These are phyloP conservation scores for Schizochytrium sp. DNA, from an alignment of 108 stramenopile species.

Conservation along the genomic window DNA sequence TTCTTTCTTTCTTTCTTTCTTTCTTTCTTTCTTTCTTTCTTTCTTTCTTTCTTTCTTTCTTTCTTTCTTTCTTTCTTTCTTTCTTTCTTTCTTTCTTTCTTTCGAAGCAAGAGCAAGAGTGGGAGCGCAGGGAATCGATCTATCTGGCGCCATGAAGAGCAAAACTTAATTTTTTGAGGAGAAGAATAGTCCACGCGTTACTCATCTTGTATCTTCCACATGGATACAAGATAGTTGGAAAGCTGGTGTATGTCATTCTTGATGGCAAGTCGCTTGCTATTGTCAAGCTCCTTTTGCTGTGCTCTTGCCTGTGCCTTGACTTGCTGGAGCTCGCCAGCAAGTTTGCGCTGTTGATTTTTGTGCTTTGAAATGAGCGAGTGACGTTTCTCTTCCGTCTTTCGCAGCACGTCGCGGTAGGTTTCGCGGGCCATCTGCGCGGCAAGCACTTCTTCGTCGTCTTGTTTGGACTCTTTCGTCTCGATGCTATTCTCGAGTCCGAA, in stretches of 20 bases:
- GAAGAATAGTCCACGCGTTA: not conserved
- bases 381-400: not conserved
- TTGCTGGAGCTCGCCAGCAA: not conserved
- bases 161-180: no score
- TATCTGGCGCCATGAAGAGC: no score
- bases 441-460: not conserved
- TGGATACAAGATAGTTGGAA: not conserved
- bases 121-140: no score
- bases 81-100: no score
- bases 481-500: not conserved
- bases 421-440: not conserved
- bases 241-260: not conserved
- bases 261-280: not conserved
- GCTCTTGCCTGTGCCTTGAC: not conserved
- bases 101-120: no score
- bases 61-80: no score
- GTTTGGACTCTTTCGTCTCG: not conserved
- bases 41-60: no score
- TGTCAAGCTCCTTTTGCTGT: not conserved
- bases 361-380: not conserved
- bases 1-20: no score
- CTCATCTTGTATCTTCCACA: slow-evolving; percentile 11
- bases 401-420: not conserved
- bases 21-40: no score
- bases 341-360: not conserved